Percentiles rank a stretch among this genome's conserved stretches.
These are phyloP conservation scores for Phytophthora aleatoria DNA, from an alignment of 352 stramenopile genomes.

Conservation along the genomic window DNA sequence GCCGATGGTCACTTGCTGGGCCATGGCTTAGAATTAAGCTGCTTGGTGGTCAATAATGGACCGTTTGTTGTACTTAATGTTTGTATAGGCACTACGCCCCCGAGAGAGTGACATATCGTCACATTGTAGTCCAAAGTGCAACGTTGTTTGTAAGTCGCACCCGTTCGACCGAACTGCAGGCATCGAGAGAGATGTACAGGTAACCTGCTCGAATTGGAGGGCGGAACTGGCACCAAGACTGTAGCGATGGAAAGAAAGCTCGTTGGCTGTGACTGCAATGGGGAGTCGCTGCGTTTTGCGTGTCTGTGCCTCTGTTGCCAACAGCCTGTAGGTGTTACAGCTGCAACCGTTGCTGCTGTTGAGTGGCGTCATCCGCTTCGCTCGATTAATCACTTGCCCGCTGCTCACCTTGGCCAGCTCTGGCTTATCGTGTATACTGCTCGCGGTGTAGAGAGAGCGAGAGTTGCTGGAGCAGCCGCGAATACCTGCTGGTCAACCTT, in stretches of 20 bases:
- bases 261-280: conserved; percentile 5
- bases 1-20: conserved; percentile 47
- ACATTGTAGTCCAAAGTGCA: background rate
- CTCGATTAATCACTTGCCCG: conserved; percentile 8
- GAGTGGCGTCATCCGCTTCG: background rate
- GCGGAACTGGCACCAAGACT: conserved; percentile 8
- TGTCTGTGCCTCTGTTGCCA: background rate
- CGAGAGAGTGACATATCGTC: conserved; percentile 1
- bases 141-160: conserved; percentile 7
- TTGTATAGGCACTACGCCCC: background rate
- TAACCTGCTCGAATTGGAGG: background rate
- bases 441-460: conserved; percentile 25
- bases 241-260: conserved; percentile 10
- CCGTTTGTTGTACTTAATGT: background rate
- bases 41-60: conserved; percentile 2
- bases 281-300: background rate
- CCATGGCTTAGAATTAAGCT: background rate
- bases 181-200: conserved; percentile 10
- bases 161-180: conserved; percentile 15
- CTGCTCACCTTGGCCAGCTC: conserved; percentile 15
- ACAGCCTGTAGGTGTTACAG: background rate
- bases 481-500: conserved; percentile 13
- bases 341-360: background rate
- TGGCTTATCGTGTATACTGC: background rate
- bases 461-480: conserved; percentile 11